Evolutionary conservation across 139 green algal species (phyloP).

Genomic region (Eudorina sp.): DNA sequence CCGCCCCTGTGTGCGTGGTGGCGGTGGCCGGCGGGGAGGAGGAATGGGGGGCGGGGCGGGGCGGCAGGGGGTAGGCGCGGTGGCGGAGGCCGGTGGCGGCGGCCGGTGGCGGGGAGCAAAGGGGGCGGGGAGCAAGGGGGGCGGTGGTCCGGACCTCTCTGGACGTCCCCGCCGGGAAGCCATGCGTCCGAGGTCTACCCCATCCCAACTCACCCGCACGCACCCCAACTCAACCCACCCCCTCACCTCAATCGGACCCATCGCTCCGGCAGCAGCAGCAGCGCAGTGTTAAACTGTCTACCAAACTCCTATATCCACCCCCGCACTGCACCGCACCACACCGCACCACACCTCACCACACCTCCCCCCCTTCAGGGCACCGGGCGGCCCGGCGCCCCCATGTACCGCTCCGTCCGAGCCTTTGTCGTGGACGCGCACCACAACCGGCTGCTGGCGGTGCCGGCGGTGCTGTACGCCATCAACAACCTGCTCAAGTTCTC

Average conservation of each 20-base stretch:
- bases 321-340: too few species aligned
- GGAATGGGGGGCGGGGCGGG: not conserved
- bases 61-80: not conserved
- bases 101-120: not conserved
- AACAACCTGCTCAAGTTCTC: slow-evolving; percentile 98
- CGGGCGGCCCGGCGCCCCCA: slow-evolving; percentile 74
- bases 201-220: too few species aligned
- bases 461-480: slow-evolving; percentile 91
- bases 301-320: too few species aligned
- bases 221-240: too few species aligned
- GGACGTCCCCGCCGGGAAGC: too few species aligned
- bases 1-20: too few species aligned
- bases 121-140: not conserved
- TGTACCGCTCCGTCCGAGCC: slow-evolving; percentile 72
- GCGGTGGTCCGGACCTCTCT: too few species aligned
- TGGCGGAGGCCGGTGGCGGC: not conserved
- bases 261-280: too few species aligned
- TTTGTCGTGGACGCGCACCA: slow-evolving; percentile 81
- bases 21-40: not conserved
- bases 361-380: slow-evolving; percentile 71
- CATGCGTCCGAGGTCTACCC: too few species aligned
- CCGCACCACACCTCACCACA: too few species aligned
- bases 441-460: slow-evolving; percentile 91
- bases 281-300: too few species aligned
- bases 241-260: too few species aligned